Base-by-base conservation (phyloP, 139 green algal species). In the Tetradesmus lagerheimii region DNA sequence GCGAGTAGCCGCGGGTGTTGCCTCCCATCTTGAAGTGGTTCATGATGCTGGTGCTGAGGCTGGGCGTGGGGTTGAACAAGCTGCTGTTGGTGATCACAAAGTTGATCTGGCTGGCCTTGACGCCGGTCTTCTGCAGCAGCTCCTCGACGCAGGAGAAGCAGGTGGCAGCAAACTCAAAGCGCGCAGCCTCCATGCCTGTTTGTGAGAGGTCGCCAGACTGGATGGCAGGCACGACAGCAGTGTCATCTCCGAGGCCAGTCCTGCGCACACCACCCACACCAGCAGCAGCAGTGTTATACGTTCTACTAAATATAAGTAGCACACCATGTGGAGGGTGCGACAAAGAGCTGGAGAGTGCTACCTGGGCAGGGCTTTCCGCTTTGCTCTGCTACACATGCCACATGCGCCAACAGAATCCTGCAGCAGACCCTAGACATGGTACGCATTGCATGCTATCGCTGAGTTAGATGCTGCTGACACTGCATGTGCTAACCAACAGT, bases 31-130 rank as follows among this genome's bases (percentile, higher is more conserved):
- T 95, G 92, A 97, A 98, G 84, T 98, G 92, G 93, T 98, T 98
- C 89, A 99, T 96, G 47, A 99, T 94, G 96, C 99, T 99, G 31
- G 98, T 96, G 20, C 95, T 94, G 39, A 99, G 94, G 27, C 95
- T 98, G 71, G 98, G 98, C 0, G 98, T 99, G 35, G 98, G 98
- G 94, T 98, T 99, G 96, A 99, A 99, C 64, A 99, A 93, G 39
- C 89, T 96, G 96, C 97, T 99, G 94, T 99, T 99, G 23, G 99
- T 95, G 37, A 99, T 94, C 41, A 78, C 67, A 78, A 37, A 78
- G 67, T 39, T 78, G 23, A 71, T 71, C 57, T 71, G 57, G 57
- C 57, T 71, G 57, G 87, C 80, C 34, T 92, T 83, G 15, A 93
- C 80, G 64, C 93, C 88, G 0, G 91, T 95, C 50, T 94, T 93